Conservation (phyloP, 441 rosid genomes). For the Euphorbia schlechtendalii region DNA sequence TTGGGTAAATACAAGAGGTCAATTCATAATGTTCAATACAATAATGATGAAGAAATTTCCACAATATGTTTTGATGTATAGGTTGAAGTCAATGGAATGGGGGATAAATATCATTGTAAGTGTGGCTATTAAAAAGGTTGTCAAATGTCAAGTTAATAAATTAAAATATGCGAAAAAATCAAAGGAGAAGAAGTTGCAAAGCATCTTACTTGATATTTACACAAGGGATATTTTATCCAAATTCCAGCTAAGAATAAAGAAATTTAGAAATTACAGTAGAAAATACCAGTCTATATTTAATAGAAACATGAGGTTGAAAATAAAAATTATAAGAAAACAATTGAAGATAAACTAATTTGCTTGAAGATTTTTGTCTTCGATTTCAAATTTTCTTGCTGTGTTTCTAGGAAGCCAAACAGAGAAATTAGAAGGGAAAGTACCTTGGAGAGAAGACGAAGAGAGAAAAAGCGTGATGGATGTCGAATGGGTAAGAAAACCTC, state of each 20-base stretch:
- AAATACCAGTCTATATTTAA: no score
- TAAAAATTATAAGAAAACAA: no score
- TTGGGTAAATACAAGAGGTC: background rate
- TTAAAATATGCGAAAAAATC: background rate
- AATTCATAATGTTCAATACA: background rate
- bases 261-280: no score
- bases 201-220: background rate
- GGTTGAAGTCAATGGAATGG: background rate
- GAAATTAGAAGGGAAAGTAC: no score
- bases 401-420: no score
- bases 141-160: background rate
- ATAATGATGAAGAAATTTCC: background rate
- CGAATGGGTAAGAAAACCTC: no score
- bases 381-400: no score
- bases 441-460: no score
- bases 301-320: no score
- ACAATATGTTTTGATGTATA: background rate
- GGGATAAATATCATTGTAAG: background rate
- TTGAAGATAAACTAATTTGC: no score
- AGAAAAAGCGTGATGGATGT: no score
- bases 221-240: background rate
- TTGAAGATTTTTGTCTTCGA: no score
- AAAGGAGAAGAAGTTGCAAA: background rate
- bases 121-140: background rate
- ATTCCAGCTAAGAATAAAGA: constrained; percentile 1